Percentiles rank a stretch among this genome's conserved stretches.
Evolutionary conservation across 352 stramenopile genomes (phyloP).

Genomic region (Pythium angustatum): DNA sequence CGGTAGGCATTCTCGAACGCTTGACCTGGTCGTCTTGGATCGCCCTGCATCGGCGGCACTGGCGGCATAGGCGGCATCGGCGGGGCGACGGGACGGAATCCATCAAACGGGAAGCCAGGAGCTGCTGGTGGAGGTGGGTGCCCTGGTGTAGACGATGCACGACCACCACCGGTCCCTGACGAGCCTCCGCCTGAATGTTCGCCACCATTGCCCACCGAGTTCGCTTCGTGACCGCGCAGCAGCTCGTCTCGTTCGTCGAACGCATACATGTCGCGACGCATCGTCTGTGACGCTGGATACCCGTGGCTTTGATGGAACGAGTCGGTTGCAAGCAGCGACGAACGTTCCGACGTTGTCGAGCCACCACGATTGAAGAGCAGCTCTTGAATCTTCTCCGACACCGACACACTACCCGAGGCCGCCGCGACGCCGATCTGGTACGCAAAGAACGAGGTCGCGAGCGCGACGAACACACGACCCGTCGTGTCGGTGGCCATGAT

Average conservation of each 20-base stretch:
- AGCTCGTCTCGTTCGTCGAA: background rate
- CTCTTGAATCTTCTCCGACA: constrained; percentile 48
- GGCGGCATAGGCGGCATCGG: constrained; percentile 16
- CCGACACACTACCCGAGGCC: constrained; percentile 37
- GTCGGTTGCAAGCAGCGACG: constrained; percentile 19
- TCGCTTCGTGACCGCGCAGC: background rate
- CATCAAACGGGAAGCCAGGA: constrained; percentile 1
- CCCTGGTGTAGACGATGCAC: background rate
- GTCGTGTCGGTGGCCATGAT: constrained; percentile 14
- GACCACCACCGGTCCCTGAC: background rate
- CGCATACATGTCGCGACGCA: background rate
- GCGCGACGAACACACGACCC: constrained; percentile 38
- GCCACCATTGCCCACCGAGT: background rate
- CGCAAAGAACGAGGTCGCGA: constrained; percentile 63
- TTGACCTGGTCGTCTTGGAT: background rate
- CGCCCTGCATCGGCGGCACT: background rate
- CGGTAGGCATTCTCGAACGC: constrained; percentile 3
- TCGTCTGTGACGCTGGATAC: constrained; percentile 2
- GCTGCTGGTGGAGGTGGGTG: constrained; percentile 7
- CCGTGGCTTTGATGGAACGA: constrained; percentile 3
- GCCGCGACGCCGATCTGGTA: constrained; percentile 59
- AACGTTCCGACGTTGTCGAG: background rate
- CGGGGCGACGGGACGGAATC: too few relatives aligned
- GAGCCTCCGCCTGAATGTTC: too few relatives aligned
- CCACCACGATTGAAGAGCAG: constrained; percentile 45